Evolutionary conservation across 2,329 filamentous ascomycete genomes (phyloP).

Genomic region (Penicillium sp.): DNA sequence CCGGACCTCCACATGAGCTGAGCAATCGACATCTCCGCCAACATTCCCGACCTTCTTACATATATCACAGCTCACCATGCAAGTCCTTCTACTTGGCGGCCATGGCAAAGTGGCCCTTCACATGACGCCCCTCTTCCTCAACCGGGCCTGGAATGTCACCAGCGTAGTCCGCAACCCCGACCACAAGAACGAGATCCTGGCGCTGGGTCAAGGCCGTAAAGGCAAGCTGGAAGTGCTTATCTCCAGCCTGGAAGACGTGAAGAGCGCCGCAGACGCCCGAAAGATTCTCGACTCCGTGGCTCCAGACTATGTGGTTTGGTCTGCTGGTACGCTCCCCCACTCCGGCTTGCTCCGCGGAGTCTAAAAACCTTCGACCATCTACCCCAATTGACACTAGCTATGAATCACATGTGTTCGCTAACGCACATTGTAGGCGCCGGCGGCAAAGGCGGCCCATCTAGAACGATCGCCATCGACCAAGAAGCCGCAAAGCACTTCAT

Average conservation of each 20-base stretch:
- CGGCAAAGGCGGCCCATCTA: constrained; percentile 49
- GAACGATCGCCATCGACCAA: constrained; percentile 51
- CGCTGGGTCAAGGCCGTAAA: constrained; percentile 52
- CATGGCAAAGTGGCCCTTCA: constrained; percentile 73
- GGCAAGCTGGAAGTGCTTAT: constrained; percentile 66
- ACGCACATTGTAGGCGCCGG: constrained; percentile 44
- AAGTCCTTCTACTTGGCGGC: constrained; percentile 70
- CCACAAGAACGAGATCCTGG: constrained; percentile 60
- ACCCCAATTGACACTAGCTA: not conserved
- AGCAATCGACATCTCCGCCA: not conserved
- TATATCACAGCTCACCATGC: constrained; percentile 24
- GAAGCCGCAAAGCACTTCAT: constrained; percentile 54
- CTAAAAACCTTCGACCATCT: not conserved
- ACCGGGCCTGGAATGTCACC: constrained; percentile 69
- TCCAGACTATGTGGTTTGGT: constrained; percentile 46
- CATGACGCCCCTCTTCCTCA: constrained; percentile 70
- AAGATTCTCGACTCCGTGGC: constrained; percentile 50
- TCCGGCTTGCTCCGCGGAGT: not conserved
- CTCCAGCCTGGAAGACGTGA: constrained; percentile 66
- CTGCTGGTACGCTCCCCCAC: constrained; percentile 37
- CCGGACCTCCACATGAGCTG: not conserved
- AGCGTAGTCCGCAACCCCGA: constrained; percentile 70
- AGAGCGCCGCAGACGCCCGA: constrained; percentile 57
- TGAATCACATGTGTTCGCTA: not conserved
- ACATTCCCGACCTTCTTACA: not conserved